A percentile compares a stretch with the other conserved stretches of the same genome.
phyloP scores from a whole-genome alignment of 495 filamentous ascomycete genomes.

The Aspergillus biplanus region DNA sequence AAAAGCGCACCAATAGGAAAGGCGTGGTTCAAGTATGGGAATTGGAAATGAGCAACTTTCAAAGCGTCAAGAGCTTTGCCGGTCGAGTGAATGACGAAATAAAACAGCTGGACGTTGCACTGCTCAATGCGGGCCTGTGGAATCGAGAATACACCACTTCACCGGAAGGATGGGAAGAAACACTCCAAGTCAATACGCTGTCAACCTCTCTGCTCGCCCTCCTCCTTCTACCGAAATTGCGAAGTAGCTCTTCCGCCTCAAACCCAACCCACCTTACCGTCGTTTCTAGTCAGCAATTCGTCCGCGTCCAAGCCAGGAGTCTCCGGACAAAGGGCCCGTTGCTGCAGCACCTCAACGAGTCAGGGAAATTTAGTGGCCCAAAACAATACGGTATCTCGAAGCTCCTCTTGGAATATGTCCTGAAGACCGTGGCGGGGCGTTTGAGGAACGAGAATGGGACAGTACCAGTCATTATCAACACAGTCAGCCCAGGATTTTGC shows the following conservation, averaged over 20 bases:
- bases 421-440: constrained; percentile 39
- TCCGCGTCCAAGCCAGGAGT: constrained; percentile 39
- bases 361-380: constrained; percentile 31
- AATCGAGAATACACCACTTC: constrained; percentile 39
- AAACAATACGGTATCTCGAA: constrained; percentile 53
- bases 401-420: constrained; percentile 50
- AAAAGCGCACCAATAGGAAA: constrained; percentile 42
- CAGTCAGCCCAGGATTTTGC: constrained; percentile 50
- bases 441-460: constrained; percentile 39
- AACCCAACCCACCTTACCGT: constrained; percentile 41
- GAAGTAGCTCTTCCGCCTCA: constrained; percentile 27
- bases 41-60: constrained; percentile 58
- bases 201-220: constrained; percentile 59
- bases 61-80: constrained; percentile 53
- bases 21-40: constrained; percentile 55
- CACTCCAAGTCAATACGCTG: constrained; percentile 62
- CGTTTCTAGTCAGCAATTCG: constrained; percentile 49
- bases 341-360: constrained; percentile 39
- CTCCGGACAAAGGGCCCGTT: constrained; percentile 37
- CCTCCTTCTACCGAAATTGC: constrained; percentile 56
- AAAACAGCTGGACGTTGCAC: constrained; percentile 41
- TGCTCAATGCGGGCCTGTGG: constrained; percentile 52
- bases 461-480: constrained; percentile 48
- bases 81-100: constrained; percentile 42
- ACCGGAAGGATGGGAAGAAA: constrained; percentile 56